phyloP scores from a whole-genome alignment of 768 basidiomycete genomes.

The Naganishia randhawae region DNA sequence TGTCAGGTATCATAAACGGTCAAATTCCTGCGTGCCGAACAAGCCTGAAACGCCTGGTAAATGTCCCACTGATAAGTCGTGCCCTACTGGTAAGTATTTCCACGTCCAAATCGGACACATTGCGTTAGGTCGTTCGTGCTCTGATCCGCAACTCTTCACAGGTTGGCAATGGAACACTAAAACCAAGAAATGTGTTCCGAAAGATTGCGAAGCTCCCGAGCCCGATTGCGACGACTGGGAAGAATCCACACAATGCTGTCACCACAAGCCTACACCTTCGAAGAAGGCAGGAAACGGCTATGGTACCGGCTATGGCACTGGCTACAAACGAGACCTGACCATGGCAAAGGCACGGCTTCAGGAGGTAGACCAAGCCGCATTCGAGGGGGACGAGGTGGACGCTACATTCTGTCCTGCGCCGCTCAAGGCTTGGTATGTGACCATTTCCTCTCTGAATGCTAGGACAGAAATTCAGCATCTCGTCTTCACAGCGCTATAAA shows the following conservation, averaged over 20 bases:
- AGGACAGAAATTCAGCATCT: constrained; percentile 3
- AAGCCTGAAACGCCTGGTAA: constrained; percentile 25
- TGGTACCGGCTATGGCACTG: constrained; percentile 19
- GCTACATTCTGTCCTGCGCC: constrained; percentile 45
- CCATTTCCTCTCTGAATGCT: not conserved
- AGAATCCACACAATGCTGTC: constrained; percentile 32
- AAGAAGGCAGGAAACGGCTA: constrained; percentile 29
- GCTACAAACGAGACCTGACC: not conserved
- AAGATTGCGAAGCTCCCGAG: constrained; percentile 32
- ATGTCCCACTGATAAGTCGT: constrained; percentile 35
- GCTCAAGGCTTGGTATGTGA: constrained; percentile 45
- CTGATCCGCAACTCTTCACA: constrained; percentile 3
- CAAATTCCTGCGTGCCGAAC: constrained; percentile 34
- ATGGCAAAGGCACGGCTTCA: not conserved
- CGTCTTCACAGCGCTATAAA: constrained; percentile 27
- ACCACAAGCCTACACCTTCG: not conserved
- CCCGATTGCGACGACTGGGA: constrained; percentile 44
- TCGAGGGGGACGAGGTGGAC: constrained; percentile 40
- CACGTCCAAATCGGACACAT: not conserved
- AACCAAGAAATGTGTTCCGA: constrained; percentile 34
- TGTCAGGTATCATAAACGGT: constrained; percentile 38
- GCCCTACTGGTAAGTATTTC: constrained; percentile 34
- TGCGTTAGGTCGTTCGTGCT: not conserved
- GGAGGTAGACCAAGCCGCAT: constrained; percentile 25
- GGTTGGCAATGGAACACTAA: constrained; percentile 41